These are phyloP conservation scores for Akebia trifoliata DNA, from an alignment of 164 flowering plant species.

Conservation along the genomic window DNA sequence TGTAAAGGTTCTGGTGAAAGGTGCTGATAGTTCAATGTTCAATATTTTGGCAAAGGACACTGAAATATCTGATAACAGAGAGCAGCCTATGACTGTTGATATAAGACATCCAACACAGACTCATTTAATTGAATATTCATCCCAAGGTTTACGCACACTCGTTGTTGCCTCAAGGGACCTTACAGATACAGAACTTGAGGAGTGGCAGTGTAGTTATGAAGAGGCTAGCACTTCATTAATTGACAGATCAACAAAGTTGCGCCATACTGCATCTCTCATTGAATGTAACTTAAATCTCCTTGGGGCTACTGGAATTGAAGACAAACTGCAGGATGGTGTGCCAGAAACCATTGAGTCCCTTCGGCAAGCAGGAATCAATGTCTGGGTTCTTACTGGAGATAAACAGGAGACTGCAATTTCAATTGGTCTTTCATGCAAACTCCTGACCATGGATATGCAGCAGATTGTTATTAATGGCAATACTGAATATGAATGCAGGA, in stretches of 20 bases:
- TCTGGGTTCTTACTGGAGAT: slow-evolving; percentile 96
- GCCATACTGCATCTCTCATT: slow-evolving; percentile 71
- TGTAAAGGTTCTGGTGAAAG: slow-evolving; percentile 87
- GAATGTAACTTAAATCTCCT: slow-evolving; percentile 65
- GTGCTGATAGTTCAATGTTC: slow-evolving; percentile 84
- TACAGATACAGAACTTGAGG: slow-evolving; percentile 56
- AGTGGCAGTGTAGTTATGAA: slow-evolving; percentile 73
- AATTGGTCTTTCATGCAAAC: slow-evolving; percentile 85
- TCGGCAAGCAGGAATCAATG: slow-evolving; percentile 87
- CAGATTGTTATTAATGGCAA: slow-evolving; percentile 74
- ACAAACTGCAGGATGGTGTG: slow-evolving; percentile 86
- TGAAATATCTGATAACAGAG: slow-evolving; percentile 20
- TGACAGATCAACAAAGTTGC: slow-evolving; percentile 66
- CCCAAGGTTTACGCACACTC: slow-evolving; percentile 82
- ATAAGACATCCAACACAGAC: slow-evolving; percentile 39
- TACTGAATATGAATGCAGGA: slow-evolving; percentile 72
- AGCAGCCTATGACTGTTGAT: slow-evolving; percentile 6
- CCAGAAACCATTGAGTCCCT: slow-evolving; percentile 94
- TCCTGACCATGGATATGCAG: slow-evolving; percentile 71
- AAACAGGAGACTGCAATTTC: slow-evolving; percentile 97
- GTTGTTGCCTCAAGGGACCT: slow-evolving; percentile 80
- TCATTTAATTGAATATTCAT: slow-evolving; percentile 71
- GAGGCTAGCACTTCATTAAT: slow-evolving; percentile 85
- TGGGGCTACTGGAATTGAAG: slow-evolving; percentile 91
- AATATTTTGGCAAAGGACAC: slow-evolving; percentile 45